Evolutionary conservation across 768 basidiomycete species (phyloP).

Genomic region (Lepiota subincarnata): DNA sequence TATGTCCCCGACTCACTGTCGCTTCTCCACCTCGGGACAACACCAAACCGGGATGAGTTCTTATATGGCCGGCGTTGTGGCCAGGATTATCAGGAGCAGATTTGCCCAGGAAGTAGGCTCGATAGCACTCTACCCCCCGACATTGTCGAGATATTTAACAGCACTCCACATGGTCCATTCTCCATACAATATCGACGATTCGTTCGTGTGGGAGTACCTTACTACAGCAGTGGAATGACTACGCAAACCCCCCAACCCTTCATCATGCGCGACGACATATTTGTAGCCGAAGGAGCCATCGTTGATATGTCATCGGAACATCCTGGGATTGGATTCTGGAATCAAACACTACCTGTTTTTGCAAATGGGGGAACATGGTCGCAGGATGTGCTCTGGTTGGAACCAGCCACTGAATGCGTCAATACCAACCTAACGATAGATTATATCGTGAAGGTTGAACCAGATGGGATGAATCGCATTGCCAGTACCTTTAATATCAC

Average conservation of each 20-base stretch:
- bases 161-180: constrained; percentile 3
- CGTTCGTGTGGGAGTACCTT: background rate
- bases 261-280: background rate
- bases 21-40: background rate
- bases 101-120: constrained; percentile 3
- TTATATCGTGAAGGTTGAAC: background rate
- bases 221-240: background rate
- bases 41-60: too few relatives aligned
- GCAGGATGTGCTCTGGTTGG: constrained; percentile 1
- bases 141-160: background rate
- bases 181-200: background rate
- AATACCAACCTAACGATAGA: background rate
- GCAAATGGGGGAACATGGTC: background rate
- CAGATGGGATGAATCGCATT: background rate
- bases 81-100: too few relatives aligned
- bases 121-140: background rate
- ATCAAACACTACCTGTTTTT: background rate
- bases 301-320: constrained; percentile 2
- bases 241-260: background rate
- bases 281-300: background rate
- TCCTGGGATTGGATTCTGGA: constrained; percentile 5
- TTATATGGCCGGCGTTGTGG: too few relatives aligned
- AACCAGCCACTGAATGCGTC: background rate
- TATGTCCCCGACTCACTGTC: too few relatives aligned
- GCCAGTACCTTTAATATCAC: background rate